Percentiles rank a stretch among this genome's conserved stretches.
These are phyloP conservation scores for Sicyos edulis DNA, from an alignment of 306 rosid species.

Conservation along the genomic window DNA sequence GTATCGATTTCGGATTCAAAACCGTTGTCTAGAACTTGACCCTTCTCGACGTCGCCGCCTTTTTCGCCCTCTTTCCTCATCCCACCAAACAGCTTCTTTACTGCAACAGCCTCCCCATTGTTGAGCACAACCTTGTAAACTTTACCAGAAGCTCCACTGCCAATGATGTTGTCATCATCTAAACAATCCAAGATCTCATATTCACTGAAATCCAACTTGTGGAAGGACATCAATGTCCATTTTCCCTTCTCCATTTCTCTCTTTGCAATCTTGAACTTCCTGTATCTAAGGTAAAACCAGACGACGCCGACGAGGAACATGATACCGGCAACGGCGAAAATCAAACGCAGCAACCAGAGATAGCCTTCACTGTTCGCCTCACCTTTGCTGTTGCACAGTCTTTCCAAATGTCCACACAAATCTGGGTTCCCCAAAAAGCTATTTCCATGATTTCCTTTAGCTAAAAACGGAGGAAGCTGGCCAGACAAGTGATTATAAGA, in stretches of 20 bases:
- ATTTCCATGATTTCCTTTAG: constrained; percentile 62
- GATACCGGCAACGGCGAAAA: constrained; percentile 31
- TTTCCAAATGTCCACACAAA: constrained; percentile 60
- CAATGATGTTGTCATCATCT: constrained; percentile 66
- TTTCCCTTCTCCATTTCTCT: constrained; percentile 62
- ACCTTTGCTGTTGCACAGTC: background rate
- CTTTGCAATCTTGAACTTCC: constrained; percentile 38
- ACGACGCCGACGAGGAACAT: constrained; percentile 43
- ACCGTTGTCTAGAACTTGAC: constrained; percentile 29
- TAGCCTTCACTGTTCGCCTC: constrained; percentile 10
- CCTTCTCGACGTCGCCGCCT: constrained; percentile 46
- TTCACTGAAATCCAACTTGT: constrained; percentile 70
- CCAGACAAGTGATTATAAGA: constrained; percentile 88
- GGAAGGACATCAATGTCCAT: constrained; percentile 87
- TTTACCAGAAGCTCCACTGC: constrained; percentile 73
- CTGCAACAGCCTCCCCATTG: constrained; percentile 61
- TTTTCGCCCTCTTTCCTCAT: background rate
- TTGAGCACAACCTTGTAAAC: constrained; percentile 64
- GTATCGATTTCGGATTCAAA: constrained; percentile 70
- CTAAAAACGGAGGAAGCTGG: constrained; percentile 54
- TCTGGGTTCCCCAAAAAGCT: constrained; percentile 45
- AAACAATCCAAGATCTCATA: constrained; percentile 64
- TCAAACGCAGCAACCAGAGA: constrained; percentile 11
- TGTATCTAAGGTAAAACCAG: constrained; percentile 25
- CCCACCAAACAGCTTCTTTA: constrained; percentile 75